Evolutionary conservation across 805 yeast genomes (phyloP), one percentile per base, ranked within the genome.

Genomic region (Wickerhamomyces bovis): DNA sequence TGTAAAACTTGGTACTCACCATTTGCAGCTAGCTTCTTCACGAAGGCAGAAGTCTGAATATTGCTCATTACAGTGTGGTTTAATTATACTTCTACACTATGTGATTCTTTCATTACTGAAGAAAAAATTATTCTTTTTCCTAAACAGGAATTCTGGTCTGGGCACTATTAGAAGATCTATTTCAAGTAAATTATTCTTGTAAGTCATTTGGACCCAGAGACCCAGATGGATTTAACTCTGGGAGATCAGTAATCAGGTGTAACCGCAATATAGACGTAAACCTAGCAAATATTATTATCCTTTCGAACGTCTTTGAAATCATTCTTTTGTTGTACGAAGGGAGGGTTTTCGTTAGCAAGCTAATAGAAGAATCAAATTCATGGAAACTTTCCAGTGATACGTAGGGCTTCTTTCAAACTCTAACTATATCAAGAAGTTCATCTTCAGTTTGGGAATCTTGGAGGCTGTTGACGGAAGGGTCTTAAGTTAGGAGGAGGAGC

Each of bases 1-100:
- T 6, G 8, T 6, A 22, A 25, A 25, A 9, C 11, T 25, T 9
- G 22, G 9, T 3, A 57, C 70, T 16, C 57, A 63, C 73, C 85
- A 56, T 89, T 89, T 8, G 96, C 87, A 1, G 96, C 95, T 51
- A 89, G 69, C 58, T 83, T 83, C 66, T 85, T 86, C 19, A 89
- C 87, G 62, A 89, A 85, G 0, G 80, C 38, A 50, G 70, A 63
- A 11, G 71, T 67, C 45, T 71, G 72, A 10, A 36, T 36, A 36
- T 36, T 36, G 12, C 39, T 36, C 39, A 36, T 36, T 8, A 3
- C 11, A 11, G 20, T 11, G 19, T 33, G 11, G 20, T 16, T 6
- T 13, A 13, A 28, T 11, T 3, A 7, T 28, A 7, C 4, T 13
- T n/a, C 13, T 28, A 12, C 7, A 28, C 31, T 13, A 13, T 13